Evolutionary conservation across 352 stramenopile species (phyloP).

Genomic region (Phytophthora uliginosa): DNA sequence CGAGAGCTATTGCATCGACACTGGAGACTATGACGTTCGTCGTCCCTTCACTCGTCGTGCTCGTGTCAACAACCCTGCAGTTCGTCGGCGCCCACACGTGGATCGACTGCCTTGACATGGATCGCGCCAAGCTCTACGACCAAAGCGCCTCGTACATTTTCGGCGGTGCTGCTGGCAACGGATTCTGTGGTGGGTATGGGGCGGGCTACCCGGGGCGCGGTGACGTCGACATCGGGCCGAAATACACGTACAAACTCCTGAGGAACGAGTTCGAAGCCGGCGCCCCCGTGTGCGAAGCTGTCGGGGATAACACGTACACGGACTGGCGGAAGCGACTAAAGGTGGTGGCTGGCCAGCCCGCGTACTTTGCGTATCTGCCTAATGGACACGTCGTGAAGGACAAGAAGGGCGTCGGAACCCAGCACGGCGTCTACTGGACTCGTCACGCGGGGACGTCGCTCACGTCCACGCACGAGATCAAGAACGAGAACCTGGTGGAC

Average conservation of each 20-base stretch:
- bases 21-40: conserved; percentile 1
- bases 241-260: conserved; percentile 71
- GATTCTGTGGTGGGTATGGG: conserved; percentile 67
- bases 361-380: conserved; percentile 61
- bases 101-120: conserved; percentile 63
- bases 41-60: conserved; percentile 1
- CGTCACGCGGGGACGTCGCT: conserved; percentile 40
- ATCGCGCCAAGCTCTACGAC: conserved; percentile 63
- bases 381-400: conserved; percentile 68
- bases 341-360: conserved; percentile 36
- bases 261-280: conserved; percentile 60
- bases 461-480: conserved; percentile 52
- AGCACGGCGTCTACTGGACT: conserved; percentile 68
- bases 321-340: conserved; percentile 58
- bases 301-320: conserved; percentile 59
- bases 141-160: conserved; percentile 67
- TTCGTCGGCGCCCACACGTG: conserved; percentile 56
- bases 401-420: conserved; percentile 60
- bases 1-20: conserved; percentile 5
- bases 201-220: conserved; percentile 61
- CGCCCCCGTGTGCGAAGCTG: conserved; percentile 46
- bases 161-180: conserved; percentile 58
- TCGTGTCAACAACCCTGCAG: conserved; percentile 5
- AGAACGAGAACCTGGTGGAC: conserved; percentile 46
- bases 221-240: conserved; percentile 48